Evolutionary conservation across 768 basidiomycete species (phyloP), one percentile per base, ranked within the genome.

Genomic region (Rossbeevera mucosa): DNA sequence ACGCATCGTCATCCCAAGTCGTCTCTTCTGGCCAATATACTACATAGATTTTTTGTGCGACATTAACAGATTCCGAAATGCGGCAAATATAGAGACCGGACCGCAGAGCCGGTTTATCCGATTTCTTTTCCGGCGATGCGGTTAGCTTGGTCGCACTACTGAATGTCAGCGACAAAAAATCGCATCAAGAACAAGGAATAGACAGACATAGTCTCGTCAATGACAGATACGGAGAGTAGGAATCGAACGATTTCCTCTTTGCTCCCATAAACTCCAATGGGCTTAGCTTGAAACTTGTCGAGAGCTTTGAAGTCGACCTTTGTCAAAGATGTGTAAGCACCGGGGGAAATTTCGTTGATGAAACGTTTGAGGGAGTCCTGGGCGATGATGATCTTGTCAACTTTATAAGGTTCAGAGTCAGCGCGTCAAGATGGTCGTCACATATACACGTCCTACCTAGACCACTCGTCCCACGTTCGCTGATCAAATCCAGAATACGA

Each of bases 11-110:
- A 31, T 77, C 60, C 83, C 82, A 84, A 0, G 82, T 82, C 0
- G 67, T 69, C 13, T 80, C 74, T 55, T 85, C 80, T 0, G 83
- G 83, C 83, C 83, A 85, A 54, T 80, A 85, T 3, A 83, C 59
- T 7, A 80, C 73, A 52, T 77, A 80, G 5, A 76, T 51, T n/a
- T 61, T 58, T 26, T 70, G 59, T 0, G 9, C 28, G 7, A 41
- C 54, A 0, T 29, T 24, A 2, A 54, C 54, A 44, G 41, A 21
- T n/a, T 44, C n/a, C 24, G 29, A 18, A 52, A 56, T 20, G n/a
- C 66, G 67, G 26, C 73, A 67, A 28, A 77, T 55, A 51, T 83
- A 83, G 8, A 83, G 57, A 16, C 81, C 82, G 13, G 81, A 78
- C 8, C 77, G 72, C 5, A 83, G 65, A 18, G 50, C 53, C 1